A percentile compares a stretch with the other conserved stretches of the same genome.
Conservation (phyloP, 2,329 filamentous ascomycete species). For the Dactylellina leptospora region DNA sequence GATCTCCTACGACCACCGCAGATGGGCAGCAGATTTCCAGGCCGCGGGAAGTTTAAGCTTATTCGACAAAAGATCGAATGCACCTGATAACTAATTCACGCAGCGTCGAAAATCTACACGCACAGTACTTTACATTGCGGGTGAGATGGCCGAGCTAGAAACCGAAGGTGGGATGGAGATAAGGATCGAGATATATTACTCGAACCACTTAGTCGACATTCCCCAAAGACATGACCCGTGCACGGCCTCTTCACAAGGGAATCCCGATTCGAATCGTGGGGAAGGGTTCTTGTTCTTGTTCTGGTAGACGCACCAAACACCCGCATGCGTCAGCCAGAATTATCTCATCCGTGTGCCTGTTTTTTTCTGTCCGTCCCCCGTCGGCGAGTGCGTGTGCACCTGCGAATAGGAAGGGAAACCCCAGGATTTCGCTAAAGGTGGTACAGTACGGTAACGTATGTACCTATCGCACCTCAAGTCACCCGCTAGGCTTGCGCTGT, state of each 20-base stretch:
- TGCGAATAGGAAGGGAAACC: not conserved
- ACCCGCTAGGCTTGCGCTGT: too few species aligned
- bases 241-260: not conserved
- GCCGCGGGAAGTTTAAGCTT: constrained; percentile 22
- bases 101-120: not conserved
- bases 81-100: not conserved
- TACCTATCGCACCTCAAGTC: too few species aligned
- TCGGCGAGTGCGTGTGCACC: constrained; percentile 19
- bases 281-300: too few species aligned
- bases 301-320: constrained; percentile 5
- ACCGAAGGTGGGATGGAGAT: constrained; percentile 29
- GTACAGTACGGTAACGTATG: not conserved
- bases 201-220: constrained; percentile 11
- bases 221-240: not conserved
- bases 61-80: constrained; percentile 2
- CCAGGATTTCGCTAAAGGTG: not conserved
- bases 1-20: too few species aligned
- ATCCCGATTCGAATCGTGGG: constrained; percentile 31
- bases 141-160: constrained; percentile 10
- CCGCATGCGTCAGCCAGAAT: constrained; percentile 48
- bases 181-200: constrained; percentile 5
- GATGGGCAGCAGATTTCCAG: not conserved
- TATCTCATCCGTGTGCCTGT: not conserved
- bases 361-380: constrained; percentile 25
- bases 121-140: not conserved